phyloP scores from a whole-genome alignment of 179 eudicot species.

The Drosera spatulata region DNA sequence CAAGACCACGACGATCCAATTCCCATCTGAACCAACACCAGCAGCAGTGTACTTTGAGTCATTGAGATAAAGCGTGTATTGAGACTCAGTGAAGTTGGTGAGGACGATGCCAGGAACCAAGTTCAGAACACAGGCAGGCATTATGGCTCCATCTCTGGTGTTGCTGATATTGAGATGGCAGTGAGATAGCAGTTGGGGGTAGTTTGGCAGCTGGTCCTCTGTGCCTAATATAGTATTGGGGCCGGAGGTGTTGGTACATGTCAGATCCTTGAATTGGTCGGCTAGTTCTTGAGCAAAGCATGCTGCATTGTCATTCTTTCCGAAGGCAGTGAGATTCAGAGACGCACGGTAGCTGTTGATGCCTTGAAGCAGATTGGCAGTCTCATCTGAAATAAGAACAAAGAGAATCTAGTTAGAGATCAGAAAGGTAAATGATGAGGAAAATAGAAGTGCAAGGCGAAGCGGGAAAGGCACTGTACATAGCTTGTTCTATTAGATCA shows the following conservation, averaged over 20 bases:
- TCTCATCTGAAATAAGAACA: conserved; percentile 33
- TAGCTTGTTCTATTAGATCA: too few species aligned
- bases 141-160: conserved; percentile 45
- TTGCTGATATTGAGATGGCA: conserved; percentile 54
- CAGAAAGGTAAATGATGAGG: too few species aligned
- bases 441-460: too few species aligned
- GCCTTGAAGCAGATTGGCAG: conserved; percentile 49
- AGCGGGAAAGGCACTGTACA: too few species aligned
- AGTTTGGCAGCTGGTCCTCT: conserved; percentile 46
- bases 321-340: conserved; percentile 38
- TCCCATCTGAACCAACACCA: conserved; percentile 50
- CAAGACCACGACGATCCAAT: conserved; percentile 73
- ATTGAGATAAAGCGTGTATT: conserved; percentile 47
- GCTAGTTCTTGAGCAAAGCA: conserved; percentile 69
- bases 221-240: conserved; percentile 67
- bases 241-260: conserved; percentile 70
- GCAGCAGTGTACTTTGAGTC: conserved; percentile 43
- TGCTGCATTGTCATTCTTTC: conserved; percentile 48
- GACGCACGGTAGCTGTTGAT: conserved; percentile 56
- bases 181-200: conserved; percentile 39
- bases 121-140: conserved; percentile 76
- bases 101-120: conserved; percentile 54
- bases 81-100: conserved; percentile 59
- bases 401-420: too few species aligned
- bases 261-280: conserved; percentile 47